phyloP scores from a whole-genome alignment of 352 stramenopile species.

The Pythium oligandrum region DNA sequence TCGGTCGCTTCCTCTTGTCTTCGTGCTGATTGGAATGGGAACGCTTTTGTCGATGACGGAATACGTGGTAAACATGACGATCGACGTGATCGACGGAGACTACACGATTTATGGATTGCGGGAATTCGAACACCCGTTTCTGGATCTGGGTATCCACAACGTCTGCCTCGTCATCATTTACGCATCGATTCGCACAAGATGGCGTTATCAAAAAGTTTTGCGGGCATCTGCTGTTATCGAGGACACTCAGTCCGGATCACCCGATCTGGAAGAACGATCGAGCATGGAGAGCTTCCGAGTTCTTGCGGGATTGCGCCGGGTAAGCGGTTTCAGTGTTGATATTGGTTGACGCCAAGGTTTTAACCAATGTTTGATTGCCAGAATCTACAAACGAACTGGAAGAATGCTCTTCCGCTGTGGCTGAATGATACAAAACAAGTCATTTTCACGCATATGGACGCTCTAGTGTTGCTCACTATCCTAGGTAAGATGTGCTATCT shows the following conservation, averaged over 20 bases:
- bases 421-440: slow-evolving; percentile 66
- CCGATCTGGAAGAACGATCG: slow-evolving; percentile 3
- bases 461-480: slow-evolving; percentile 77
- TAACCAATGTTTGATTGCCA: slow-evolving; percentile 9
- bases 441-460: slow-evolving; percentile 72
- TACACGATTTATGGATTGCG: slow-evolving; percentile 60
- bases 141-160: slow-evolving; percentile 74
- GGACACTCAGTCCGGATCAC: too few species aligned
- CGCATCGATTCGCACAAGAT: slow-evolving; percentile 71
- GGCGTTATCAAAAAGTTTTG: slow-evolving; percentile 68
- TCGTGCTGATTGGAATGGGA: slow-evolving; percentile 59
- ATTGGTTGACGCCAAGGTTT: too few species aligned
- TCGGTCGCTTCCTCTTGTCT: slow-evolving; percentile 30
- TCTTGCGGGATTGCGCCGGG: slow-evolving; percentile 10
- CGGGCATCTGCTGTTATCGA: slow-evolving; percentile 8
- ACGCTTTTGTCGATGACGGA: slow-evolving; percentile 49
- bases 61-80: slow-evolving; percentile 67
- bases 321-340: slow-evolving; percentile 1
- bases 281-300: slow-evolving; percentile 17
- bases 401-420: slow-evolving; percentile 52
- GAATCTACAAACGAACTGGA: slow-evolving; percentile 51
- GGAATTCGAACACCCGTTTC: slow-evolving; percentile 66
- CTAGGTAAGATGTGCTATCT: slow-evolving; percentile 32
- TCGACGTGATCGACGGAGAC: slow-evolving; percentile 34
- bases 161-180: slow-evolving; percentile 75